Evolutionary conservation across 768 basidiomycete genomes (phyloP).

Genomic region (Lanmaoa rubissima): DNA sequence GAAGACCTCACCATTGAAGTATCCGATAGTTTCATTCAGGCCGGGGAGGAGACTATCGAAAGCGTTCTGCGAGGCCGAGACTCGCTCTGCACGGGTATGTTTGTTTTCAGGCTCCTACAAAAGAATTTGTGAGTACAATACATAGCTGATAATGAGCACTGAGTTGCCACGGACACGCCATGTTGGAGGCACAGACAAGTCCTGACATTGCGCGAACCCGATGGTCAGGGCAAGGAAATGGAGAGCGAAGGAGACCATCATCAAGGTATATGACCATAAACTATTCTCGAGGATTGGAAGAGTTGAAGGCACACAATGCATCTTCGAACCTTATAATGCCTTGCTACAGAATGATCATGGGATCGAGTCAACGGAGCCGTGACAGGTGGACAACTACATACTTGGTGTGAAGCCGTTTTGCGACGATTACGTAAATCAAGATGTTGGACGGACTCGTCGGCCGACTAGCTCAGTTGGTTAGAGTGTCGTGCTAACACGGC

Average conservation of each 20-base stretch:
- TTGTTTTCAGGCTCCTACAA: conserved; percentile 42
- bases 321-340: background rate
- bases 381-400: background rate
- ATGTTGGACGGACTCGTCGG: background rate
- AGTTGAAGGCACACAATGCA: background rate
- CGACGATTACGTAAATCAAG: too few species aligned
- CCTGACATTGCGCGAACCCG: conserved; percentile 31
- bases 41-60: conserved; percentile 42
- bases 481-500: conserved; percentile 31
- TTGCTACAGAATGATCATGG: background rate
- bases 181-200: conserved; percentile 40
- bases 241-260: background rate
- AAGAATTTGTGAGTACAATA: background rate
- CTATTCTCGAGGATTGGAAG: background rate
- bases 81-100: conserved; percentile 37
- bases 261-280: background rate
- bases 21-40: conserved; percentile 35
- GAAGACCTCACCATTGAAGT: conserved; percentile 42
- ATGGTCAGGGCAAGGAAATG: background rate
- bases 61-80: conserved; percentile 41
- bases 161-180: conserved; percentile 40
- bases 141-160: background rate
- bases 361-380: background rate
- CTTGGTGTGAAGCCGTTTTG: too few species aligned
- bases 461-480: conserved; percentile 34